Percentiles rank a stretch among this genome's conserved stretches.
Evolutionary conservation across 805 yeast genomes (phyloP).

Genomic region (Starmerella cellae): DNA sequence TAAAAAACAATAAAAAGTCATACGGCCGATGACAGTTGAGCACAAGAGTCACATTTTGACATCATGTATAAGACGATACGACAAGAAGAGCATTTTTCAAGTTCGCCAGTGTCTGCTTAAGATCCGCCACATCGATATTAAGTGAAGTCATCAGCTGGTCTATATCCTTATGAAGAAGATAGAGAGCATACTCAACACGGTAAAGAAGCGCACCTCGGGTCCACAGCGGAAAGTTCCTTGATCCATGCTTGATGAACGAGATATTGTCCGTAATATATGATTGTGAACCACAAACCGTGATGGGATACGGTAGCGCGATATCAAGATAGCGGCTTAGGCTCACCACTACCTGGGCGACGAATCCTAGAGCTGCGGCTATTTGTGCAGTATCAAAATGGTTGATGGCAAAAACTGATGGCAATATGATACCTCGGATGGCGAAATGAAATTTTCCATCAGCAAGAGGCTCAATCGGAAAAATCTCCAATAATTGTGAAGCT

Average conservation of each 20-base stretch:
- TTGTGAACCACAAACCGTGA: slow-evolving; percentile 36
- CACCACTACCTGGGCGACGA: slow-evolving; percentile 33
- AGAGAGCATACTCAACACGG: slow-evolving; percentile 40
- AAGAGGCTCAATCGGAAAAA: slow-evolving; percentile 27
- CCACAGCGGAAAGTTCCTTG: slow-evolving; percentile 37
- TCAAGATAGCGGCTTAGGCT: slow-evolving; percentile 33
- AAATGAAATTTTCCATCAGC: slow-evolving; percentile 21
- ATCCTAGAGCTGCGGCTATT: slow-evolving; percentile 39
- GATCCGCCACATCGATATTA: slow-evolving; percentile 26
- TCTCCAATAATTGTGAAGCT: slow-evolving; percentile 21
- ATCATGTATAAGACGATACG: slow-evolving; percentile 9
- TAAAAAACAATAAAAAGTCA: too few species aligned
- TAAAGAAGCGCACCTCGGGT: slow-evolving; percentile 33
- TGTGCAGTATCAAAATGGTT: slow-evolving; percentile 29
- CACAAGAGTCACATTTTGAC: not conserved
- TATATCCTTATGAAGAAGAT: slow-evolving; percentile 35
- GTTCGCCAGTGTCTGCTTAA: slow-evolving; percentile 29
- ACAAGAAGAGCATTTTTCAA: slow-evolving; percentile 28
- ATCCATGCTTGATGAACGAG: slow-evolving; percentile 30
- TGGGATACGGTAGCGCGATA: slow-evolving; percentile 38
- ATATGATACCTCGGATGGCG: slow-evolving; percentile 27
- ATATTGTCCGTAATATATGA: slow-evolving; percentile 40
- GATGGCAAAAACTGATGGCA: slow-evolving; percentile 24
- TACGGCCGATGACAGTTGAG: too few species aligned
- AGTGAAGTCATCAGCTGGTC: slow-evolving; percentile 33